Percentiles rank a stretch among this genome's conserved stretches.
Conservation (phyloP, 805 yeast species). For the Spathaspora hagerdaliae region DNA sequence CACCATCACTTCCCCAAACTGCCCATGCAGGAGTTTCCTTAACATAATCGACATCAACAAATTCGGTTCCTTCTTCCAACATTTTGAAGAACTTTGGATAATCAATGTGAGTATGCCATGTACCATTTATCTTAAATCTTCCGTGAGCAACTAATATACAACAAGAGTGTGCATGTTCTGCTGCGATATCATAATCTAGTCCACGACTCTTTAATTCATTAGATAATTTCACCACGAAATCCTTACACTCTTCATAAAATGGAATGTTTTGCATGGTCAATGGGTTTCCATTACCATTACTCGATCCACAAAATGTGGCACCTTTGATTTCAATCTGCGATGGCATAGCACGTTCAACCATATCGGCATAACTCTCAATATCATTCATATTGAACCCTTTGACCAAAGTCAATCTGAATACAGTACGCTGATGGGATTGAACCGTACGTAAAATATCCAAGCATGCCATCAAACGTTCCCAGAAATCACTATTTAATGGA, state of each 20-base stretch:
- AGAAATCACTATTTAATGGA: conserved; percentile 84
- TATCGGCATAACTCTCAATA: conserved; percentile 76
- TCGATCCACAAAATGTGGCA: conserved; percentile 92
- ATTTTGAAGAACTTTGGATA: conserved; percentile 72
- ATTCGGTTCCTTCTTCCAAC: conserved; percentile 59
- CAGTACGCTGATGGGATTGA: conserved; percentile 84
- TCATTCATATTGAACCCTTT: conserved; percentile 90
- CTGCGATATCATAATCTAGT: conserved; percentile 75
- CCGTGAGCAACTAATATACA: conserved; percentile 80
- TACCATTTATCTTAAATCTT: conserved; percentile 63
- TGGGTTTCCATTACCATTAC: conserved; percentile 79
- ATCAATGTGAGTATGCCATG: conserved; percentile 89
- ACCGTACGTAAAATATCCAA: conserved; percentile 70
- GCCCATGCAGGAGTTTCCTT: conserved; percentile 90
- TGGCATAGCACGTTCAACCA: conserved; percentile 78
- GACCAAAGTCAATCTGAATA: conserved; percentile 83
- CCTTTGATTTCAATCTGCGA: conserved; percentile 91
- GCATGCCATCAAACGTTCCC: conserved; percentile 84
- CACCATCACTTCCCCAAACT: conserved; percentile 76
- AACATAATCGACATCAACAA: conserved; percentile 76
- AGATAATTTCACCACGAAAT: conserved; percentile 63
- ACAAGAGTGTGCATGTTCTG: conserved; percentile 94
- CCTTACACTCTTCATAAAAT: conserved; percentile 83
- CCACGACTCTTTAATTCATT: conserved; percentile 63
- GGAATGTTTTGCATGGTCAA: conserved; percentile 95